A percentile compares a stretch with the other conserved stretches of the same genome.
These are phyloP conservation scores for Leishmania braziliensis DNA, from an alignment of 208 protist species.

Conservation along the genomic window DNA sequence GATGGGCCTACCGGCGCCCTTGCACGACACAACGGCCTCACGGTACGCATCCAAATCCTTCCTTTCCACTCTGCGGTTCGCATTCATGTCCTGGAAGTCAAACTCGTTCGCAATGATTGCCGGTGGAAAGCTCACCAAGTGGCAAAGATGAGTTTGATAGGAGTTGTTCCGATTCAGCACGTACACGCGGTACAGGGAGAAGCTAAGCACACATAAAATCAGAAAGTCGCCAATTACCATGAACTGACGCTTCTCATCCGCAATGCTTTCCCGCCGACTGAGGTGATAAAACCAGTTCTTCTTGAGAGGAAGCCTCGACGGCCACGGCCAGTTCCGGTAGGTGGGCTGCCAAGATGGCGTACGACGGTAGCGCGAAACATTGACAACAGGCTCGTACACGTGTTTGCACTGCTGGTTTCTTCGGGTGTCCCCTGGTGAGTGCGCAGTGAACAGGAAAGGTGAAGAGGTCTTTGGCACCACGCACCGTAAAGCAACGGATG, in stretches of 20 bases:
- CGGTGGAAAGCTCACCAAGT: constrained; percentile 70
- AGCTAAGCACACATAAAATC: constrained; percentile 58
- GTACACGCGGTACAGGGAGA: constrained; percentile 73
- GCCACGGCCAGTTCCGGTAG: constrained; percentile 89
- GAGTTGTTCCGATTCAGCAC: constrained; percentile 56
- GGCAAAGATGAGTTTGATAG: constrained; percentile 80
- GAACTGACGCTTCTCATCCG: constrained; percentile 74
- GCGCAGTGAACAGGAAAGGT: background rate
- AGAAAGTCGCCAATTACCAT: constrained; percentile 79
- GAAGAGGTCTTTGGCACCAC: background rate
- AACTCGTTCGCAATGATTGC: constrained; percentile 91
- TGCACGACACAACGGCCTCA: constrained; percentile 63
- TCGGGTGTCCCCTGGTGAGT: background rate
- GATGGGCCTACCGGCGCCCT: constrained; percentile 43
- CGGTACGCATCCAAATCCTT: constrained; percentile 75
- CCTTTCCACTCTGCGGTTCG: constrained; percentile 71
- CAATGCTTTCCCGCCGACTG: constrained; percentile 70
- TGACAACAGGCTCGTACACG: too few species aligned
- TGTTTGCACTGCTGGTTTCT: background rate
- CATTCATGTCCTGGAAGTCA: constrained; percentile 64
- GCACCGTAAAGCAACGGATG: background rate
- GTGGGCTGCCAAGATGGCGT: constrained; percentile 56
- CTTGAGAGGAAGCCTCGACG: constrained; percentile 77
- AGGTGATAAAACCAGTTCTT: constrained; percentile 74
- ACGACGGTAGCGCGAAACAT: constrained; percentile 50